A percentile compares a stretch with the other conserved stretches of the same genome.
Evolutionary conservation across 208 protist genomes (phyloP).

Genomic region (Wallacemonas collosoma): DNA sequence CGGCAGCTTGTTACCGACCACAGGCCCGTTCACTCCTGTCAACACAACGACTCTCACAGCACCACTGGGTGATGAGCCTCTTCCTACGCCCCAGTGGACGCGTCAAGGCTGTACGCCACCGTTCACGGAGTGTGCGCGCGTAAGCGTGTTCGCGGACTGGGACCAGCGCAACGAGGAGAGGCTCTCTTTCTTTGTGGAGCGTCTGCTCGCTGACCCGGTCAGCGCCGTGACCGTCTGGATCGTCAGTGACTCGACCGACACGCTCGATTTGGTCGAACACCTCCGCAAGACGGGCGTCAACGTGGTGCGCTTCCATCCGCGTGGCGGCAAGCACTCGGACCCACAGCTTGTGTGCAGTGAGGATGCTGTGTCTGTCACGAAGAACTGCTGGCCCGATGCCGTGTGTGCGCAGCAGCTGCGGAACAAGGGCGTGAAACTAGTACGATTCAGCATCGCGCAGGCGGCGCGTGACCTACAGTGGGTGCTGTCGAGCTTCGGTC

Average conservation of each 20-base stretch:
- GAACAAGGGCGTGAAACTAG: slow-evolving; percentile 23
- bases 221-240: slow-evolving; percentile 46
- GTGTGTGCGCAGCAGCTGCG: slow-evolving; percentile 39
- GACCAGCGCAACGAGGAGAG: slow-evolving; percentile 21
- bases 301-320: slow-evolving; percentile 52
- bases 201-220: slow-evolving; percentile 17
- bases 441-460: slow-evolving; percentile 38
- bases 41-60: not conserved
- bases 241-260: slow-evolving; percentile 35
- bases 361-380: slow-evolving; percentile 3
- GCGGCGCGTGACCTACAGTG: slow-evolving; percentile 48
- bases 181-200: slow-evolving; percentile 36
- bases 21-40: not conserved
- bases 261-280: slow-evolving; percentile 24
- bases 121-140: slow-evolving; percentile 37
- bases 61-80: slow-evolving; percentile 14
- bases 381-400: slow-evolving; percentile 37
- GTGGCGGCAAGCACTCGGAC: slow-evolving; percentile 35
- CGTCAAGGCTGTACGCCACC: slow-evolving; percentile 22
- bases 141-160: slow-evolving; percentile 44
- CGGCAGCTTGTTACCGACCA: not conserved
- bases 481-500: slow-evolving; percentile 32
- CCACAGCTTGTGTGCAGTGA: slow-evolving; percentile 26
- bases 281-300: slow-evolving; percentile 31
- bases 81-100: slow-evolving; percentile 38